These are phyloP conservation scores for Xylaria sp. DNA, from an alignment of 2,329 filamentous ascomycete genomes.

Conservation along the genomic window DNA sequence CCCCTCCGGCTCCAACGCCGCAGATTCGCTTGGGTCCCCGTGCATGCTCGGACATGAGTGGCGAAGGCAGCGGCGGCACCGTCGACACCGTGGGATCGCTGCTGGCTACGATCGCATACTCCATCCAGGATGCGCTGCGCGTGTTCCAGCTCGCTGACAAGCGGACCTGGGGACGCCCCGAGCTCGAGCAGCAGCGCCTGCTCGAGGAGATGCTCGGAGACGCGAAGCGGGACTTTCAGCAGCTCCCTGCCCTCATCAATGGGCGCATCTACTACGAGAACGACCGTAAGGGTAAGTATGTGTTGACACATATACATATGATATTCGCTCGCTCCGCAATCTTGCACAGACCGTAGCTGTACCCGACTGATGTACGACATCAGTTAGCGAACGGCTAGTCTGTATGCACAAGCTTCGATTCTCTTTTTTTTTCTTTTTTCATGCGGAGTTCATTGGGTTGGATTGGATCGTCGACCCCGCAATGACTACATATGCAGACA, in stretches of 20 bases:
- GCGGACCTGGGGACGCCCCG: conserved; percentile 53
- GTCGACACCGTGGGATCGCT: conserved; percentile 52
- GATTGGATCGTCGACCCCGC: background rate
- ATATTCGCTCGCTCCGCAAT: no score
- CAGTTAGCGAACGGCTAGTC: no score
- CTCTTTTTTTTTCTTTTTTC: no score
- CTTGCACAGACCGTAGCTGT: no score
- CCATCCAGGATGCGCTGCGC: conserved; percentile 48
- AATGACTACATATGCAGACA: background rate
- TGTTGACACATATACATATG: no score
- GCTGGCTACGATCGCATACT: conserved; percentile 52
- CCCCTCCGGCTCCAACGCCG: conserved; percentile 2
- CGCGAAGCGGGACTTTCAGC: conserved; percentile 56
- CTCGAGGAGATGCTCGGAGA: conserved; percentile 53
- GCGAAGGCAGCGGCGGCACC: conserved; percentile 17
- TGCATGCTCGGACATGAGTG: conserved; percentile 33
- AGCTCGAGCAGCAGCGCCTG: conserved; percentile 53
- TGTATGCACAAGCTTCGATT: no score
- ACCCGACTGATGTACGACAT: no score
- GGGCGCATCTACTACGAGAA: conserved; percentile 54
- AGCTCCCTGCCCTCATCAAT: conserved; percentile 50
- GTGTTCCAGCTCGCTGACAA: conserved; percentile 54
- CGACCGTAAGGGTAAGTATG: conserved; percentile 47
- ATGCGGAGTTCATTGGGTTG: no score
- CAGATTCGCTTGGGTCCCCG: conserved; percentile 3